A percentile compares a stretch with the other conserved stretches of the same genome.
Conservation (phyloP, 768 basidiomycete species). For the Russula ochroleuca region DNA sequence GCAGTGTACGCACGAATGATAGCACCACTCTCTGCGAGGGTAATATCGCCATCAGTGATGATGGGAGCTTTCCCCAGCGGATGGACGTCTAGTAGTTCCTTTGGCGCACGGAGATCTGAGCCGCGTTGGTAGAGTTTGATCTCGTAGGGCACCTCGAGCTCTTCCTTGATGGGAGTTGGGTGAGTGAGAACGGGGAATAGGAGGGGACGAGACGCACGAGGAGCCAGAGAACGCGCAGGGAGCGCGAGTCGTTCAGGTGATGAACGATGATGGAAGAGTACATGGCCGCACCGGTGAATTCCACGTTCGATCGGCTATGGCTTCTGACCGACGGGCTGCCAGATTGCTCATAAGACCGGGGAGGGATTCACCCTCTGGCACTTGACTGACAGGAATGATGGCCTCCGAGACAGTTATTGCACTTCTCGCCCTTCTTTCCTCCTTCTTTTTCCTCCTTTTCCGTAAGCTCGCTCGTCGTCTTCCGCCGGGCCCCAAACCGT, state of each 20-base stretch:
- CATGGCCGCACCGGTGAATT: background rate
- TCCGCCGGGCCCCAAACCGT: conserved; percentile 65
- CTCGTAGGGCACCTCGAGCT: conserved; percentile 44
- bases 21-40: conserved; percentile 43
- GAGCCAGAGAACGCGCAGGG: conserved; percentile 49
- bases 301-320: background rate
- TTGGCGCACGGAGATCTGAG: conserved; percentile 35
- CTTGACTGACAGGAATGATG: background rate
- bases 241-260: conserved; percentile 47
- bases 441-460: conserved; percentile 1
- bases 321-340: background rate
- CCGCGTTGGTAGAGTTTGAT: conserved; percentile 41
- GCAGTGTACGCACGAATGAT: conserved; percentile 38
- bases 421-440: conserved; percentile 13
- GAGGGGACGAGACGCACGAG: conserved; percentile 30
- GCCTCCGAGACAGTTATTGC: conserved; percentile 13
- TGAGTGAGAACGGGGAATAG: background rate
- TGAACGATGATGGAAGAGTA: conserved; percentile 36
- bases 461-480: conserved; percentile 25
- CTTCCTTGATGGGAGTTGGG: conserved; percentile 39
- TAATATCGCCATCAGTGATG: conserved; percentile 44
- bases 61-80: conserved; percentile 49
- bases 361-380: conserved; percentile 4
- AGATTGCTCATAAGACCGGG: background rate
- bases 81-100: conserved; percentile 37